Base-by-base conservation (phyloP, 805 yeast species). In the Lachancea quebecensis region DNA sequence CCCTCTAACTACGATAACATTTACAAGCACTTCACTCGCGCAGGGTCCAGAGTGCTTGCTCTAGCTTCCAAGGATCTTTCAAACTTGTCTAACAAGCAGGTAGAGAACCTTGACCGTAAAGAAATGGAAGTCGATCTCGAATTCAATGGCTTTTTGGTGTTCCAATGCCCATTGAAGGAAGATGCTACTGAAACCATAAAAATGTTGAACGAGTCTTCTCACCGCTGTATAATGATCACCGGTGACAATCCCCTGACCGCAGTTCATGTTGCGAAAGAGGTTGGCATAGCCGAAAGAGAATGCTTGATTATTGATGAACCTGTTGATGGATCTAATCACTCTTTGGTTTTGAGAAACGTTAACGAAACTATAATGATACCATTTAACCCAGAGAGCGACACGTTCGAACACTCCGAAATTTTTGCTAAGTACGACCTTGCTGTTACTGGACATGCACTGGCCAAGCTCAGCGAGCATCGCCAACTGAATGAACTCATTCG, bases 221-320 rank as follows among this genome's bases (percentile, higher is more conserved):
- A 93, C 66, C 88, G 99, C 63, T 86, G 88, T 64, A 80, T 93
- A 36, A 93, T 93, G 99, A 93, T 93, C 56, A 93, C 99, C 40
- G 99, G 99, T 74, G 99, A 93, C 68, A 93, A 91, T 66, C 97
- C 99, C 34, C 77, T 93, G 61, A 93, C 99, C 54, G 99, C 99
- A 29, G 93, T 93, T 50, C 97, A 91, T 64, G 99, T 93, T 56
- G 98, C 98, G 17, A 81, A 82, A 56, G 95, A 88, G 67, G 98
- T 93, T 48, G 83, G 73, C 15, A 93, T 93, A 59, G 83, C 89
- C 48, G 85, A 84, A 41, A 81, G 88, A 55, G 88, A 84, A 43
- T 86, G 85, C 33, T 72, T 93, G 57, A 88, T 93, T 56, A 73
- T 93, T 56, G 99, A 91, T 68, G 93, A 84, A 59, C 82, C 77